Conservation (phyloP, 2,329 filamentous ascomycete species). For the Sphaerulina vaccinii region DNA sequence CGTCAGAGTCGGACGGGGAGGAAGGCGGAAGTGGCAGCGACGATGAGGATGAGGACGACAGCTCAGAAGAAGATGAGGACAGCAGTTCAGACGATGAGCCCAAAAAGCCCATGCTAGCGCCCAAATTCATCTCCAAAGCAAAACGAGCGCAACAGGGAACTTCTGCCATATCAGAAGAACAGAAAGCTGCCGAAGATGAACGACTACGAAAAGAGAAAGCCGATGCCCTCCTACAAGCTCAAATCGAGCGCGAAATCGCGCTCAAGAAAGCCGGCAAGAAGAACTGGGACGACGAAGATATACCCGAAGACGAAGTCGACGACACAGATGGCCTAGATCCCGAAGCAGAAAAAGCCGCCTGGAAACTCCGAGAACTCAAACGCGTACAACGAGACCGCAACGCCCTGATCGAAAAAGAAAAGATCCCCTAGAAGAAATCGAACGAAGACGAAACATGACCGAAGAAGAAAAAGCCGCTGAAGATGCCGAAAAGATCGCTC, state of each 20-base stretch:
- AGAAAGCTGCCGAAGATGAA: constrained; percentile 50
- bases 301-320: constrained; percentile 73
- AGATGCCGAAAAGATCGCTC: constrained; percentile 73
- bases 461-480: constrained; percentile 82
- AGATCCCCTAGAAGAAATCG: constrained; percentile 83
- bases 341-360: constrained; percentile 84
- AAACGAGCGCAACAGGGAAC: constrained; percentile 49
- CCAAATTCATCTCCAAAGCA: constrained; percentile 65
- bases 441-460: constrained; percentile 81
- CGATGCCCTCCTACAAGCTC: constrained; percentile 80
- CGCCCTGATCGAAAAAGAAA: constrained; percentile 72
- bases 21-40: constrained; percentile 39
- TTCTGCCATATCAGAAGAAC: constrained; percentile 38
- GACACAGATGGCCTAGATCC: constrained; percentile 85
- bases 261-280: constrained; percentile 74
- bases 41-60: constrained; percentile 45
- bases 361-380: constrained; percentile 88
- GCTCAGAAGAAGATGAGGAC: constrained; percentile 58
- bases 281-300: constrained; percentile 77
- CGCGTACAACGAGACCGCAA: constrained; percentile 84
- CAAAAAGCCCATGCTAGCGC: constrained; percentile 58
- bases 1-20: constrained; percentile 45
- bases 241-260: constrained; percentile 77
- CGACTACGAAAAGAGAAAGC: constrained; percentile 66
- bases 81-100: constrained; percentile 59